phyloP scores from a whole-genome alignment of 169 alveolate genomes.

The Eimeria mitis region DNA sequence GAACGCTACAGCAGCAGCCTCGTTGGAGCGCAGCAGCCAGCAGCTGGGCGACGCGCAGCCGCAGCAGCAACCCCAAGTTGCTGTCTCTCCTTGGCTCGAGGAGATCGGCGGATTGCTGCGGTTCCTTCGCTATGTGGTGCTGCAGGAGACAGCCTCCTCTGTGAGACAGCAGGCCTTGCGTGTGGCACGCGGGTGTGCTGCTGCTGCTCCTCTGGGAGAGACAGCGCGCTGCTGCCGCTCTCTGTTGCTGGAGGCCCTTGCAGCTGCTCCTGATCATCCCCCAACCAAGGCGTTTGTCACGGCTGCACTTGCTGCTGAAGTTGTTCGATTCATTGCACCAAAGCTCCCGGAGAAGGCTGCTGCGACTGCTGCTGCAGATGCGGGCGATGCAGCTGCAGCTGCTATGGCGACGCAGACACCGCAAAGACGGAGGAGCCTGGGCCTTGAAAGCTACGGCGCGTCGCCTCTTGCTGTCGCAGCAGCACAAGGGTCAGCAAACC shows the following conservation, averaged over 20 bases:
- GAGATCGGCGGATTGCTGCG: conserved; percentile 69
- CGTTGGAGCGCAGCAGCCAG: conserved; percentile 27
- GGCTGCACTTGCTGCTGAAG: conserved; percentile 51
- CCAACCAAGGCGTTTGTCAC: conserved; percentile 43
- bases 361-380: conserved; percentile 7
- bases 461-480: conserved; percentile 57
- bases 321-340: conserved; percentile 18
- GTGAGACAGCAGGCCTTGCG: conserved; percentile 72
- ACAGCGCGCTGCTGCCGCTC: conserved; percentile 67
- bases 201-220: conserved; percentile 63
- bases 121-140: conserved; percentile 46
- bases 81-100: conserved; percentile 49
- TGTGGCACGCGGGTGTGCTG: conserved; percentile 64
- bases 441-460: background rate
- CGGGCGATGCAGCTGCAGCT: conserved; percentile 11
- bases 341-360: background rate
- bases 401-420: conserved; percentile 23
- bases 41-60: conserved; percentile 5
- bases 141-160: conserved; percentile 67
- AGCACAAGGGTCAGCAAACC: background rate
- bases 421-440: background rate
- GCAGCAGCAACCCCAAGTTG: conserved; percentile 9
- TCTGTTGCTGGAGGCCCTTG: conserved; percentile 54
- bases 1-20: conserved; percentile 35
- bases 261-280: conserved; percentile 62